Percentiles rank a stretch among this genome's conserved stretches.
These are phyloP conservation scores for Lactifluus pinguis DNA, from an alignment of 768 basidiomycete genomes.

Conservation along the genomic window DNA sequence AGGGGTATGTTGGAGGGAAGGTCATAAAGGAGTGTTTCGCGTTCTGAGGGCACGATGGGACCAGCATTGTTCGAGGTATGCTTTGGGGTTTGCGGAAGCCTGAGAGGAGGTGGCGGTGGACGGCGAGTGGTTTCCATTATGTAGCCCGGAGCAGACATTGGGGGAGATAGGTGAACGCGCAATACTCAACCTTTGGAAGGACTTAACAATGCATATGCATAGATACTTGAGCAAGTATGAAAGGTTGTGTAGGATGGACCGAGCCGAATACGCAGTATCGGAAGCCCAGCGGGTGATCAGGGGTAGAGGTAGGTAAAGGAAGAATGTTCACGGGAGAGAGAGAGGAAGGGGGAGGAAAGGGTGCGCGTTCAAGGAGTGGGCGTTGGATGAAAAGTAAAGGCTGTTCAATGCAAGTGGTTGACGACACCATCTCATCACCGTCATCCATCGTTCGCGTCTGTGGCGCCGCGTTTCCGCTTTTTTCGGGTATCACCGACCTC, in stretches of 20 bases:
- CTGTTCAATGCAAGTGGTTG: neutral
- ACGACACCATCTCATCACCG: neutral
- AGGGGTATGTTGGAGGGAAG: slow-evolving; percentile 18
- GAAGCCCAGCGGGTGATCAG: neutral
- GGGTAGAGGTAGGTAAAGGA: no score
- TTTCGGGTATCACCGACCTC: neutral
- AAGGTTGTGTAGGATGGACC: neutral
- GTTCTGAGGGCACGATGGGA: slow-evolving; percentile 7
- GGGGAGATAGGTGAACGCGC: neutral
- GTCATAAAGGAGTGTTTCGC: slow-evolving; percentile 21
- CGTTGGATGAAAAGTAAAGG: neutral
- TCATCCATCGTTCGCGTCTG: slow-evolving; percentile 9
- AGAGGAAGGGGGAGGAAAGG: neutral
- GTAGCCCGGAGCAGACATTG: slow-evolving; percentile 18
- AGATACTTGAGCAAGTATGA: neutral
- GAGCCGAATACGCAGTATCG: slow-evolving; percentile 12
- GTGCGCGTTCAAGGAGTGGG: neutral
- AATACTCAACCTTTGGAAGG: neutral
- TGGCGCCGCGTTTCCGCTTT: slow-evolving; percentile 4
- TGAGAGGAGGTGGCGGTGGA: slow-evolving; percentile 19
- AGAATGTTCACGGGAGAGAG: neutral
- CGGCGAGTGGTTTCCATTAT: slow-evolving; percentile 16
- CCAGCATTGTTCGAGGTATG: slow-evolving; percentile 5
- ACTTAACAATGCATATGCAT: slow-evolving; percentile 4
- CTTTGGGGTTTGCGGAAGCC: slow-evolving; percentile 11